These are phyloP conservation scores for Epichloe brachyelytri DNA, from an alignment of 2,329 filamentous ascomycete species.

Conservation along the genomic window DNA sequence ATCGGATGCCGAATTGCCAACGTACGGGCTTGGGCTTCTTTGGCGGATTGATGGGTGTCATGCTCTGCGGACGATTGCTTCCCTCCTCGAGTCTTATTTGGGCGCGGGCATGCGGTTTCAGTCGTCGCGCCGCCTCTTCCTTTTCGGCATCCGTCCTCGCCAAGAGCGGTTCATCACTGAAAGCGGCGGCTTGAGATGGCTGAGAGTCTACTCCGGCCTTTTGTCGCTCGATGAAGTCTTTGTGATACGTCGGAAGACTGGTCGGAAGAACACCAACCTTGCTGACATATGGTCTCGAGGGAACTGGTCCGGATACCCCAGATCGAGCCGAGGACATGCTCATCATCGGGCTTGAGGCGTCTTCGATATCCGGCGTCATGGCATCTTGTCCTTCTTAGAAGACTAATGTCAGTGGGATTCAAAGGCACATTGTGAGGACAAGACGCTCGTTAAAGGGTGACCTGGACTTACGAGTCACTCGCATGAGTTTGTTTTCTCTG, in stretches of 20 bases:
- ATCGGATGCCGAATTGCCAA: constrained; percentile 97
- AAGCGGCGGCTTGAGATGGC: constrained; percentile 29
- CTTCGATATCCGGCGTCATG: constrained; percentile 22
- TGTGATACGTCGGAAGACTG: constrained; percentile 81
- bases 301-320: constrained; percentile 33
- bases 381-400: constrained; percentile 21
- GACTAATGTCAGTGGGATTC: constrained; percentile 9
- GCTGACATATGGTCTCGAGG: constrained; percentile 51
- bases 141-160: constrained; percentile 59
- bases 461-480: constrained; percentile 65
- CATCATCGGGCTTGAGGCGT: constrained; percentile 35
- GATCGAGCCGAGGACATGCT: constrained; percentile 44
- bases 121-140: constrained; percentile 63
- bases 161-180: constrained; percentile 34
- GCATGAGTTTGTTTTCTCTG: constrained; percentile 94
- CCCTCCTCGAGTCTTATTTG: constrained; percentile 55
- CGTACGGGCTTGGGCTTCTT: constrained; percentile 73
- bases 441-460: not conserved
- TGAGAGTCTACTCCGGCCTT: constrained; percentile 37
- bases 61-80: constrained; percentile 44
- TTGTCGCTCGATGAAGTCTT: constrained; percentile 71
- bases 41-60: constrained; percentile 48
- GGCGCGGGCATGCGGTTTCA: constrained; percentile 75
- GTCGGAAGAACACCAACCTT: constrained; percentile 88
- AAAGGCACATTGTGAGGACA: not conserved